Conservation (phyloP, 164 flowering plant species). For the Chimonanthus praecox region DNA sequence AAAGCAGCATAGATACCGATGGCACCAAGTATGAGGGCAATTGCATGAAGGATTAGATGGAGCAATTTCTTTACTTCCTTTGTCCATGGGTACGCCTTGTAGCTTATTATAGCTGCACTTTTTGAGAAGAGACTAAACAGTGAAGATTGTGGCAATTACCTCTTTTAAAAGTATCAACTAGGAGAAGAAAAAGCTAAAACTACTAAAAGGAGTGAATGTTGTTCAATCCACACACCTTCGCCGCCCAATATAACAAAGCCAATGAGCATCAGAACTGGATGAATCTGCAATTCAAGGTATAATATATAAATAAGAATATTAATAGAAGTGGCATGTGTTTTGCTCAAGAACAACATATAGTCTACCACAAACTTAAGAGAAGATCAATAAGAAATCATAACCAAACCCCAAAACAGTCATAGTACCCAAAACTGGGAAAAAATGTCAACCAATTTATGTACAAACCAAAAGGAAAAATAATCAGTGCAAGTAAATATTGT, state of each 20-base stretch:
- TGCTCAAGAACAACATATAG: too few species aligned
- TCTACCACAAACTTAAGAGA: too few species aligned
- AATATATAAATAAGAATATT: too few species aligned
- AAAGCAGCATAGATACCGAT: constrained; percentile 76
- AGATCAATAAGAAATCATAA: too few species aligned
- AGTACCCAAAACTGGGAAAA: too few species aligned
- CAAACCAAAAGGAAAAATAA: too few species aligned
- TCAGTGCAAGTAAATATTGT: too few species aligned
- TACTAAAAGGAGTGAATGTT: neutral
- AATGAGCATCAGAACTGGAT: constrained; percentile 89
- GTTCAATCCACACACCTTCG: constrained; percentile 54
- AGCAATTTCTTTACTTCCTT: constrained; percentile 73
- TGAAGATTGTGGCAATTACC: neutral
- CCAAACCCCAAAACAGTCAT: too few species aligned
- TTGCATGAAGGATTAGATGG: constrained; percentile 68
- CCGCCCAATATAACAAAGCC: constrained; percentile 89
- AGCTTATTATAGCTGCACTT: constrained; percentile 77
- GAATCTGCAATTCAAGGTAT: constrained; percentile 44
- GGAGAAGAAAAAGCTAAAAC: neutral
- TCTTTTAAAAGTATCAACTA: neutral
- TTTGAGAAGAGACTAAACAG: too few species aligned
- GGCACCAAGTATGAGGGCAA: constrained; percentile 71
- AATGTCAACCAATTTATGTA: too few species aligned
- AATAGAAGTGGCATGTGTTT: too few species aligned
- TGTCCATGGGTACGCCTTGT: constrained; percentile 59